Base-by-base conservation (phyloP, 805 yeast genomes). In the Nematodospora valgi region DNA sequence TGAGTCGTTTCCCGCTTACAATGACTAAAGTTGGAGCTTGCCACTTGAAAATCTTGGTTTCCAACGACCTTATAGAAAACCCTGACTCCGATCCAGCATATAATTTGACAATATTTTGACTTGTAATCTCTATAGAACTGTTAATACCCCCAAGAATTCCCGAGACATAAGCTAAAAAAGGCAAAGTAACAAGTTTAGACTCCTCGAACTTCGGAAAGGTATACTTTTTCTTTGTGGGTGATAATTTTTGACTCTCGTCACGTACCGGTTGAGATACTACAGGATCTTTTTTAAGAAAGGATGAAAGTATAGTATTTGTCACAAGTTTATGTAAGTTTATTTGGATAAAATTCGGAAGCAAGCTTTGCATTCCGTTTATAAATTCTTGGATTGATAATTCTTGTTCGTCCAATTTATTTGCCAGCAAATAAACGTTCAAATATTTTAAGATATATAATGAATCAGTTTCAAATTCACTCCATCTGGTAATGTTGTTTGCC, bases 21-120 rank as follows among this genome's bases (percentile, higher is more conserved):
- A 89, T 40, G 6, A 89, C 45, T 1, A 91, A 54, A 0, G 95
- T 76, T 0, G 96, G 95, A 0, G 95, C 93, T 46, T 76, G 79
- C 96, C 97, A 91, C 48, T 88, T 86, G 64, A 86, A 78, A 0
- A 82, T 83, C 43, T 81, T 86, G 37, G 82, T 74, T 58, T 89
- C 96, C 39, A 91, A 72, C 0, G 96, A 82, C 20, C 95, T 64
- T 73, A 89, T 86, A 0, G 96, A 86, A 54, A 85, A 91, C 2
- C 98, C 98, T 2, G 79, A 68, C 31, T 76, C 82, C 7, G 86
- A 63, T 0, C 94, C 96, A 6, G 72, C 66, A 48, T 81, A 89
- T 8, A 89, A 68, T 46, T 76, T 78, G 28, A 76, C 66, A 35
- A 84, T 51, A 27, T 74, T 70, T 4, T 73, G 60, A 15, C 62